Evolutionary conservation across 169 alveolate genomes (phyloP), one percentile per base, ranked within the genome.

Genomic region (Cryptosporidium parvum): DNA sequence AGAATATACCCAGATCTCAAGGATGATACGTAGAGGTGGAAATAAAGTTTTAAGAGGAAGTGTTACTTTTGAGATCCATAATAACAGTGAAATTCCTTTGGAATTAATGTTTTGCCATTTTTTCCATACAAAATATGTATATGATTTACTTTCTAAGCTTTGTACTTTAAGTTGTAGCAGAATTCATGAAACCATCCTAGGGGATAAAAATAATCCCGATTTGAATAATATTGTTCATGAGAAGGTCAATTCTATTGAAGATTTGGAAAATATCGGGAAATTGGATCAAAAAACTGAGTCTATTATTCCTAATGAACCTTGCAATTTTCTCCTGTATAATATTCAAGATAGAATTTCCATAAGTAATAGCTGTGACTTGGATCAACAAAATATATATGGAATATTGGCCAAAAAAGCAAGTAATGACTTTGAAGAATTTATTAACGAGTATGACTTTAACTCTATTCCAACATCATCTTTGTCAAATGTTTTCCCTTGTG

Each of bases 31-130:
- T 14, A 56, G 89, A 65, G 89, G 89, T 12, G 89, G 89, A 10
- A 80, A 70, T 45, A 80, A 80, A 53, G 89, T 80, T n/a, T 18
- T 80, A 14, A 80, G 89, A 42, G 89, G 89, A 21, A 80, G 89
- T 51, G 89, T 80, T 33, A 80, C 89, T 16, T 59, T 80, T 37
- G 89, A 62, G 53, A 42, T 65, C 18, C 39, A 80, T 23, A 31
- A 42, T 12, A 80, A 62, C 9, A 16, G 29, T 21, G 65, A 58
- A 3, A n/a, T 10, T 35, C 71, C 72, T 10, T 23, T 80, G 1
- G 89, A 80, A 26, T 18, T 80, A 48, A 80, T 80, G 89, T 80
- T 80, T 65, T 80, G 89, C 26, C 73, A 80, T 18, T 80, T 80
- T 33, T 58, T 80, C 42, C 89, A 80, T 31, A 80, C 89, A n/a